Percentiles rank a stretch among this genome's conserved stretches.
phyloP scores from a whole-genome alignment of 2,329 filamentous ascomycete genomes.

The Stachybotrys chartarum region DNA sequence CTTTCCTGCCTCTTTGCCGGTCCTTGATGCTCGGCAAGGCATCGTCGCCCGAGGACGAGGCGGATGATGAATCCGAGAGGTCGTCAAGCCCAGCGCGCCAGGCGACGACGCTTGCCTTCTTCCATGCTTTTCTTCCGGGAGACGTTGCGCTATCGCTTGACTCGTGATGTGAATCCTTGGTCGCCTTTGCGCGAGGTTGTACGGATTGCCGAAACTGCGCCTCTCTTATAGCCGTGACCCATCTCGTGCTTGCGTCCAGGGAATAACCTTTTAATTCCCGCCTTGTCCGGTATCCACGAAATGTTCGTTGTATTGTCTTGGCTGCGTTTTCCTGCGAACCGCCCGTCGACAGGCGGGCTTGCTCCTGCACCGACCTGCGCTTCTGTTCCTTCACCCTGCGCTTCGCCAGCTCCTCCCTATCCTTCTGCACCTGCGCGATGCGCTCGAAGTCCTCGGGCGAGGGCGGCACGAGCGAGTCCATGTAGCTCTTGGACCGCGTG shows the following conservation, averaged over 20 bases:
- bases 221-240: constrained; percentile 59
- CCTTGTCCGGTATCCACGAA: constrained; percentile 68
- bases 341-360: background rate
- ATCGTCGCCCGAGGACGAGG: constrained; percentile 13
- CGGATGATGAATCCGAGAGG: constrained; percentile 34
- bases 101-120: constrained; percentile 63
- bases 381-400: constrained; percentile 30
- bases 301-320: constrained; percentile 60
- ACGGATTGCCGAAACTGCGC: constrained; percentile 45
- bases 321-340: constrained; percentile 37
- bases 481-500: constrained; percentile 33
- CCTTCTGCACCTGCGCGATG: constrained; percentile 41
- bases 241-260: constrained; percentile 62
- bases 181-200: constrained; percentile 30
- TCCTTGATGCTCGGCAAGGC: constrained; percentile 28
- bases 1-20: constrained; percentile 41
- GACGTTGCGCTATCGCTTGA: constrained; percentile 11
- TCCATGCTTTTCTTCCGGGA: constrained; percentile 64
- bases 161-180: constrained; percentile 3
- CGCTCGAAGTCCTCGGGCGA: constrained; percentile 37
- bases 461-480: constrained; percentile 43
- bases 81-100: constrained; percentile 65
- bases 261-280: constrained; percentile 63
- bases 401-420: constrained; percentile 35
- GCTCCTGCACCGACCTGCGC: constrained; percentile 24